Percentiles rank a stretch among this genome's conserved stretches.
phyloP scores from a whole-genome alignment of 306 rosid species.

The Malus domestica region DNA sequence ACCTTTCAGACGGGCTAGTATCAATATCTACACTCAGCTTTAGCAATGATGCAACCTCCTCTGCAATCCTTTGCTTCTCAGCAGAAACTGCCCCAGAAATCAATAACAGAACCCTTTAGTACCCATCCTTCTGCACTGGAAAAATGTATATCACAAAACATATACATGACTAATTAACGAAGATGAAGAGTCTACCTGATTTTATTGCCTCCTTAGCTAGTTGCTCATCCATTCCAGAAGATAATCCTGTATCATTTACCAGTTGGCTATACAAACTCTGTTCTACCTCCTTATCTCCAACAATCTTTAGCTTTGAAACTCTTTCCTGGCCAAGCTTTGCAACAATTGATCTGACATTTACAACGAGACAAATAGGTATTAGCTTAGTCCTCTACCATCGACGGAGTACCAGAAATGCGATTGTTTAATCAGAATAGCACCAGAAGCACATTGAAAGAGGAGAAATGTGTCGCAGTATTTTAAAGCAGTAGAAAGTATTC shows the following conservation, averaged over 20 bases:
- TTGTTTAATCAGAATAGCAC: neutral
- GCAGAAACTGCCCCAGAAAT: constrained; percentile 56
- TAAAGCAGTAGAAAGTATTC: neutral
- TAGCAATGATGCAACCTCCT: constrained; percentile 75
- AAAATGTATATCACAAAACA: constrained; percentile 14
- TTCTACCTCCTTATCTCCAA: constrained; percentile 70
- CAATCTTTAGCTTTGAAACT: constrained; percentile 48
- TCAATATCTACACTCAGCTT: constrained; percentile 79
- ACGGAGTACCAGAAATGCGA: neutral
- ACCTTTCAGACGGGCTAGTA: constrained; percentile 73
- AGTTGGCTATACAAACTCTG: constrained; percentile 69
- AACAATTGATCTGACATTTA: constrained; percentile 41
- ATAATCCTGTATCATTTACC: constrained; percentile 33
- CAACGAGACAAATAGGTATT: constrained; percentile 12
- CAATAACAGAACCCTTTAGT: constrained; percentile 28
- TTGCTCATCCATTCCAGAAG: constrained; percentile 65
- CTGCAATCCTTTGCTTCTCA: constrained; percentile 79
- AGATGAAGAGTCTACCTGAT: constrained; percentile 51
- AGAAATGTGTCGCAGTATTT: neutral
- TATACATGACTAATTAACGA: constrained; percentile 15
- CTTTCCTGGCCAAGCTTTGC: constrained; percentile 78
- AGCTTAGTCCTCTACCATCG: constrained; percentile 13
- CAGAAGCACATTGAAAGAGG: constrained; percentile 5
- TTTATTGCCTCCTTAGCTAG: constrained; percentile 66
- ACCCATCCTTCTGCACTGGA: constrained; percentile 16